Evolutionary conservation across 345 rosid genomes (phyloP).

Genomic region (Draba incana): DNA sequence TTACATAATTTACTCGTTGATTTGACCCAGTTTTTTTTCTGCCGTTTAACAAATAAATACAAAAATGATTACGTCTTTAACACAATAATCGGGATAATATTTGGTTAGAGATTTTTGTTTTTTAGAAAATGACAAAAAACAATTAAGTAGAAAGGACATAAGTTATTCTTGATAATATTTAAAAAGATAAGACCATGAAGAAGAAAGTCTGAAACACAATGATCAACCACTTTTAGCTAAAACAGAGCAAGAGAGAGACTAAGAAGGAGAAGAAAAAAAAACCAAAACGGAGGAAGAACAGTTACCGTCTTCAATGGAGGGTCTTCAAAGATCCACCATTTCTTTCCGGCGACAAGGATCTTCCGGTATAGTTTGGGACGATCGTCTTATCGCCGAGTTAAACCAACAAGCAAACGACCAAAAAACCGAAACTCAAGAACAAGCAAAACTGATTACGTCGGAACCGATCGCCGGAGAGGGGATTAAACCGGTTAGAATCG

Average conservation of each 20-base stretch:
- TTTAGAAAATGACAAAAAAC: not conserved
- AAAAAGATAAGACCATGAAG: slow-evolving; percentile 18
- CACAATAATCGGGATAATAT: not conserved
- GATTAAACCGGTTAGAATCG: slow-evolving; percentile 44
- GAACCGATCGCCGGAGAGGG: slow-evolving; percentile 33
- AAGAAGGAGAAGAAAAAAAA: not conserved
- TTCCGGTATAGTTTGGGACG: slow-evolving; percentile 93
- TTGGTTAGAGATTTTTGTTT: not conserved
- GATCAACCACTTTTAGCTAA: slow-evolving; percentile 31
- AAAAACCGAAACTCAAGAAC: slow-evolving; percentile 25
- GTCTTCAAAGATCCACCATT: slow-evolving; percentile 80
- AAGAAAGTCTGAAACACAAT: slow-evolving; percentile 26
- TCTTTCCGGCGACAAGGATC: slow-evolving; percentile 95
- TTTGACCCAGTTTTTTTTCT: slow-evolving; percentile 32
- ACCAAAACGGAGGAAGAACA: slow-evolving; percentile 31
- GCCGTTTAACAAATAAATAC: slow-evolving; percentile 10
- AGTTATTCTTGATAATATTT: not conserved
- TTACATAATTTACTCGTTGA: slow-evolving; percentile 15
- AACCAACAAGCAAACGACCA: slow-evolving; percentile 42
- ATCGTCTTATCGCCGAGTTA: slow-evolving; percentile 59
- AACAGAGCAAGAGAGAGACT: not conserved
- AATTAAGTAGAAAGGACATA: slow-evolving; percentile 8
- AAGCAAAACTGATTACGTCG: slow-evolving; percentile 13
- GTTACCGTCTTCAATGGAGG: slow-evolving; percentile 57
- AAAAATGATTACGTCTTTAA: slow-evolving; percentile 19